Evolutionary conservation across 2,329 filamentous ascomycete species (phyloP).

Genomic region (Coniochaeta sp.): DNA sequence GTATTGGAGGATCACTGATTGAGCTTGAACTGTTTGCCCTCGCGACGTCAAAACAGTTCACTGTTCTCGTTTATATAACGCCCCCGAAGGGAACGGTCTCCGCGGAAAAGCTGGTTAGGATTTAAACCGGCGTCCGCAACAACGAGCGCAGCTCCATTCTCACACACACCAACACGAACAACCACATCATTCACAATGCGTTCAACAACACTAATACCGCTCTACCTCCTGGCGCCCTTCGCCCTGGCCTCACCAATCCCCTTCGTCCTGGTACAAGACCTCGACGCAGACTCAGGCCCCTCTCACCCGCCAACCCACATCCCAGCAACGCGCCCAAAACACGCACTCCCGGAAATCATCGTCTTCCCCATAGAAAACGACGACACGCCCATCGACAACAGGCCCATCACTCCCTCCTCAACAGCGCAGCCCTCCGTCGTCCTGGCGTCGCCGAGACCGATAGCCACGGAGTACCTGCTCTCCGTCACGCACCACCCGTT

Average conservation of each 20-base stretch:
- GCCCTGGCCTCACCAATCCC: conserved; percentile 9
- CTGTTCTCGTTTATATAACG: no score
- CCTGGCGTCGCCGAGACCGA: conserved; percentile 11
- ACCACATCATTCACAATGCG: conserved; percentile 6
- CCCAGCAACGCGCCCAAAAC: conserved; percentile 2
- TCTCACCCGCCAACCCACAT: conserved; percentile 5
- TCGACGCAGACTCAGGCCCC: conserved; percentile 6
- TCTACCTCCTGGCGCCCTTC: conserved; percentile 9
- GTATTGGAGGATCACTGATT: not conserved
- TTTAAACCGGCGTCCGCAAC: not conserved
- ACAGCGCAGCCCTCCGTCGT: conserved; percentile 13
- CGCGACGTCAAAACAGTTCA: no score
- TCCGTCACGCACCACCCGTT: conserved; percentile 5
- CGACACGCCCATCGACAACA: conserved; percentile 15
- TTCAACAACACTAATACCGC: conserved; percentile 6
- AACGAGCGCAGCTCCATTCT: no score
- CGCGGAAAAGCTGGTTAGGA: no score
- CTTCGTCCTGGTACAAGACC: conserved; percentile 1
- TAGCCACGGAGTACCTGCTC: conserved; percentile 12
- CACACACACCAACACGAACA: no score
- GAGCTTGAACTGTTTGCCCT: no score
- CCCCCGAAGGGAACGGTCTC: no score
- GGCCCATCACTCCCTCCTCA: conserved; percentile 13
- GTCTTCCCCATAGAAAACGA: not conserved
- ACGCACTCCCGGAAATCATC: conserved; percentile 2